Percentiles rank a stretch among this genome's conserved stretches.
These are phyloP conservation scores for Coniochaeta pulveracea DNA, from an alignment of 2,329 filamentous ascomycete species.

Conservation along the genomic window DNA sequence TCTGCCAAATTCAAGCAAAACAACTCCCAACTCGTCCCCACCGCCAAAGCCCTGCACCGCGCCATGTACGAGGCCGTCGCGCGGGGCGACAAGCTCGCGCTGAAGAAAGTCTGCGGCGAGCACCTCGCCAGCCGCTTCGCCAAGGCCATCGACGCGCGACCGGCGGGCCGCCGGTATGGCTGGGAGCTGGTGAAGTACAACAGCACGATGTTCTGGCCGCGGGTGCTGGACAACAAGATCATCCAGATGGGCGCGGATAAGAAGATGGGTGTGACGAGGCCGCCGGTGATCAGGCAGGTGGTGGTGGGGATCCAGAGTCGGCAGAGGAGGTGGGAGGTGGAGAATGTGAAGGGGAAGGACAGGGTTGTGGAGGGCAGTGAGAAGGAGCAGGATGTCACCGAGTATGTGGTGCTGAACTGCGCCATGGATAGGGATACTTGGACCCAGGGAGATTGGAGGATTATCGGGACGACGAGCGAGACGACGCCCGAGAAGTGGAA, in stretches of 20 bases:
- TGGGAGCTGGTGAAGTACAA: slow-evolving; percentile 47
- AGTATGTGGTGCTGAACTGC: slow-evolving; percentile 54
- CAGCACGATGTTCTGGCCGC: slow-evolving; percentile 25
- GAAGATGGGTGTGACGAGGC: slow-evolving; percentile 21
- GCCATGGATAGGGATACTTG: slow-evolving; percentile 28
- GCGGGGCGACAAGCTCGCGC: slow-evolving; percentile 36
- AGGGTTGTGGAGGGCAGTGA: slow-evolving; percentile 31
- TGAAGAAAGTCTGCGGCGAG: slow-evolving; percentile 41
- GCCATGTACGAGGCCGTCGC: slow-evolving; percentile 53
- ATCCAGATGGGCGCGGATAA: slow-evolving; percentile 23
- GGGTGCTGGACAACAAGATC: slow-evolving; percentile 44
- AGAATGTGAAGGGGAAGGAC: slow-evolving; percentile 19
- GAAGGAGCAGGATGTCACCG: slow-evolving; percentile 41
- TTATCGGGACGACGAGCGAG: slow-evolving; percentile 52
- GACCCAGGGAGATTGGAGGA: slow-evolving; percentile 42
- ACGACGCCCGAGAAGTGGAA: slow-evolving; percentile 33
- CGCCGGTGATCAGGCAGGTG: slow-evolving; percentile 38
- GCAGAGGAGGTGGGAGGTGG: slow-evolving; percentile 38
- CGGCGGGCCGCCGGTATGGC: slow-evolving; percentile 26
- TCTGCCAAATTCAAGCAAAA: slow-evolving; percentile 31
- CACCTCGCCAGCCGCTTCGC: slow-evolving; percentile 39
- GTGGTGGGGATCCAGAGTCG: slow-evolving; percentile 48
- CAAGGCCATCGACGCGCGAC: slow-evolving; percentile 41
- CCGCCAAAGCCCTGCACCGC: slow-evolving; percentile 47
- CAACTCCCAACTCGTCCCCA: slow-evolving; percentile 30